phyloP scores from a whole-genome alignment of 2,329 filamentous ascomycete genomes.

The Coccinonectria pachysandricola region DNA sequence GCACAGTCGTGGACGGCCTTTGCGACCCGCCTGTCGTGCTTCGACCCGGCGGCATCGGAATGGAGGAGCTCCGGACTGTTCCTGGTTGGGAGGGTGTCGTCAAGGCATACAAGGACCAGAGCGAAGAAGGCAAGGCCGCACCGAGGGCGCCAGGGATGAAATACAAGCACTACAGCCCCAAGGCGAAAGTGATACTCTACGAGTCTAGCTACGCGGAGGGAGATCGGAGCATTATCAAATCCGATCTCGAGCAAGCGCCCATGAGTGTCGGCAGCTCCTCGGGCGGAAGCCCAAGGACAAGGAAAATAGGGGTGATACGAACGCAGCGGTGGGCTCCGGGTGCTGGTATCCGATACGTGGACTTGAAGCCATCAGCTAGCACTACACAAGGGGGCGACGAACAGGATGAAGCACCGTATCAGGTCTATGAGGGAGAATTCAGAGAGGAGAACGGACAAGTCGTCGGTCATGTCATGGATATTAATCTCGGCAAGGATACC shows the following conservation, averaged over 20 bases:
- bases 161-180: constrained; percentile 94
- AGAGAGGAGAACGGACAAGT: constrained; percentile 20
- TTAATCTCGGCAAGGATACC: constrained; percentile 60
- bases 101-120: constrained; percentile 69
- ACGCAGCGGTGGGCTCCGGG: constrained; percentile 42
- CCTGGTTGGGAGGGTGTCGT: constrained; percentile 72
- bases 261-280: constrained; percentile 10
- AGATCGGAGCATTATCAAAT: constrained; percentile 24
- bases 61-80: constrained; percentile 65
- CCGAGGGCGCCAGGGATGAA: constrained; percentile 96
- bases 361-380: constrained; percentile 13
- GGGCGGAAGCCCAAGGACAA: constrained; percentile 9
- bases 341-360: constrained; percentile 28
- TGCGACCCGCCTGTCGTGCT: constrained; percentile 72
- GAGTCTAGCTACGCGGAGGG: constrained; percentile 41
- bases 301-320: constrained; percentile 42
- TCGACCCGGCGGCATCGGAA: constrained; percentile 74
- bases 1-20: constrained; percentile 89
- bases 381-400: constrained; percentile 14
- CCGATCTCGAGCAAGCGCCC: constrained; percentile 23
- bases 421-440: constrained; percentile 32
- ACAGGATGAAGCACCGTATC: constrained; percentile 23
- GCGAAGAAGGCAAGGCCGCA: constrained; percentile 50
- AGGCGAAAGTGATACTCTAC: constrained; percentile 75
- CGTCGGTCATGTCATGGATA: constrained; percentile 49